Conservation (phyloP, 257 asterid genomes). For the Ligustrum vulgare region DNA sequence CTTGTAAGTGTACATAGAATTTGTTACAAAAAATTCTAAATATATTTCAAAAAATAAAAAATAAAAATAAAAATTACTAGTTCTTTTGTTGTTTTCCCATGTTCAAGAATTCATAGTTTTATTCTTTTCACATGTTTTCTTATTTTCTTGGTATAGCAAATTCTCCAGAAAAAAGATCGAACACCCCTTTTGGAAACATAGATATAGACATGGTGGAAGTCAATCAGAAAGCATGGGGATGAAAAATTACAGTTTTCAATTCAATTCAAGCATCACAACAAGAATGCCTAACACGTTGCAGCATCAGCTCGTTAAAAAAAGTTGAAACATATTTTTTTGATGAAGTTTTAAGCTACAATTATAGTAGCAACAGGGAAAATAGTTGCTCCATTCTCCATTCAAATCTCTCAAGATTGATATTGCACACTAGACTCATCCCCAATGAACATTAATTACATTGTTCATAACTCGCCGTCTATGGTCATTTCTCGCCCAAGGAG, state of each 20-base stretch:
- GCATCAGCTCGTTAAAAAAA: slow-evolving; percentile 44
- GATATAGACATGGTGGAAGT: neutral
- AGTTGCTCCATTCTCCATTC: slow-evolving; percentile 39
- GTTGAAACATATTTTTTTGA: slow-evolving; percentile 44
- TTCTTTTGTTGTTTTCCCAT: too few relatives aligned
- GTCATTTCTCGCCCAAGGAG: slow-evolving; percentile 52
- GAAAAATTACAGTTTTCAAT: slow-evolving; percentile 2
- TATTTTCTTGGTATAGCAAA: neutral
- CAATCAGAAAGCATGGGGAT: neutral
- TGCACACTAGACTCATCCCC: slow-evolving; percentile 74
- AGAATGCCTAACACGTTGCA: slow-evolving; percentile 49
- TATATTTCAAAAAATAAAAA: too few relatives aligned
- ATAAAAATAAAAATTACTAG: too few relatives aligned
- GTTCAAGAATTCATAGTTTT: too few relatives aligned
- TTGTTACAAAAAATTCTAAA: too few relatives aligned
- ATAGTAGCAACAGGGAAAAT: slow-evolving; percentile 21
- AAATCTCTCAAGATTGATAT: slow-evolving; percentile 38
- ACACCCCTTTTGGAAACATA: too few relatives aligned
- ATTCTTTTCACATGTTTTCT: too few relatives aligned
- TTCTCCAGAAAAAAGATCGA: neutral
- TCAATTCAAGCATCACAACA: too few relatives aligned
- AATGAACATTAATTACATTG: slow-evolving; percentile 21
- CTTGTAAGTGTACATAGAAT: slow-evolving; percentile 31
- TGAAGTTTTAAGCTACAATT: slow-evolving; percentile 34
- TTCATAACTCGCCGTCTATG: slow-evolving; percentile 21